These are phyloP conservation scores for Funneliformis caledonium DNA, from an alignment of 371 early-diverging fungal genomes.

Conservation along the genomic window DNA sequence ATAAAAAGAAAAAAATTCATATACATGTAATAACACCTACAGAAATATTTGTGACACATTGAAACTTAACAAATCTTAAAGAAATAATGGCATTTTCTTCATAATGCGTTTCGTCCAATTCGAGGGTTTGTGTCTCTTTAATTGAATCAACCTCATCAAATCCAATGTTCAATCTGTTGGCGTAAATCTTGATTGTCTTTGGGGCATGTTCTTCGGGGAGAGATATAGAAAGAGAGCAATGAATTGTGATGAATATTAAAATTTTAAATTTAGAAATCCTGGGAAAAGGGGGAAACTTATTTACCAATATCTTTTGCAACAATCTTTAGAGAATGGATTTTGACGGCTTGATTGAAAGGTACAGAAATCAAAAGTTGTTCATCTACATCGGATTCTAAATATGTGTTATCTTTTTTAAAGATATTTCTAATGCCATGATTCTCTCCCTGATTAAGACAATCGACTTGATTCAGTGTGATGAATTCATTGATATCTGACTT, in stretches of 20 bases:
- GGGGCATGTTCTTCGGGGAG: conserved; percentile 77
- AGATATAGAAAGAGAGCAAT: background rate
- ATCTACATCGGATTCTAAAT: conserved; percentile 89
- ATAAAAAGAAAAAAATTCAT: background rate
- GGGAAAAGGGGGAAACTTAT: background rate
- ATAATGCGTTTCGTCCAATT: conserved; percentile 70
- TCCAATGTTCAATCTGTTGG: conserved; percentile 77
- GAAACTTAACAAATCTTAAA: conserved; percentile 93
- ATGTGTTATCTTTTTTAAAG: conserved; percentile 70
- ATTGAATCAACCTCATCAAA: conserved; percentile 87
- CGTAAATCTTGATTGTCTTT: conserved; percentile 82
- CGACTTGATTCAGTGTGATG: conserved; percentile 77
- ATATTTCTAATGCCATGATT: conserved; percentile 75
- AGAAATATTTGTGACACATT: conserved; percentile 74
- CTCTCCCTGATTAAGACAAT: conserved; percentile 85
- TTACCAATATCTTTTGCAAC: conserved; percentile 61
- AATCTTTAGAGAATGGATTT: conserved; percentile 87
- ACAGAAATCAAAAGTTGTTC: conserved; percentile 90
- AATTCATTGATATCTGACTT: conserved; percentile 71
- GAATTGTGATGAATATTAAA: background rate
- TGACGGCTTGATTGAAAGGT: conserved; percentile 89
- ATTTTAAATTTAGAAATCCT: background rate
- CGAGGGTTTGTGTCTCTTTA: conserved; percentile 75
- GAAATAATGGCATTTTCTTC: conserved; percentile 66
- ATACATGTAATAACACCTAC: conserved; percentile 45